Conservation (phyloP, 2,329 filamentous ascomycete species). For the Malbranchea zuffiana region DNA sequence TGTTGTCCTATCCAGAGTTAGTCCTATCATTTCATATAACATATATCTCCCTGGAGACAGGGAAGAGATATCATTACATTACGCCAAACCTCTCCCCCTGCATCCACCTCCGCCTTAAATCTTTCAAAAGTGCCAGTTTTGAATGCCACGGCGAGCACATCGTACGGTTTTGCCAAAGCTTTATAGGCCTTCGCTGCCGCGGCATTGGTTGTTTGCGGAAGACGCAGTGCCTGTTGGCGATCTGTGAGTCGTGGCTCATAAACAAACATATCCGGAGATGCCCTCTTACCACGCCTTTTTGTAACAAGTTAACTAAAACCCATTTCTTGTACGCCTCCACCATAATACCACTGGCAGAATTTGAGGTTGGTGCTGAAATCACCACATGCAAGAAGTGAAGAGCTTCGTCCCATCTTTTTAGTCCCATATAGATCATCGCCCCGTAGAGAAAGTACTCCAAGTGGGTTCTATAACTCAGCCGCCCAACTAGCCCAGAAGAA, state of each 20-base stretch:
- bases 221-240: constrained; percentile 30
- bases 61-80: constrained; percentile 33
- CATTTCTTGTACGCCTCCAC: constrained; percentile 87
- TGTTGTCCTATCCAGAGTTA: constrained; percentile 50
- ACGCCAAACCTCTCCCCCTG: constrained; percentile 50
- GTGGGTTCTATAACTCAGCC: constrained; percentile 31
- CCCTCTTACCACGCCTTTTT: constrained; percentile 47
- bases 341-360: constrained; percentile 63
- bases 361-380: constrained; percentile 55
- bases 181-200: constrained; percentile 48
- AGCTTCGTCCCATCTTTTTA: constrained; percentile 53
- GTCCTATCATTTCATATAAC: constrained; percentile 14
- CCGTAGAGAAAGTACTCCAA: constrained; percentile 57
- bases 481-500: constrained; percentile 30
- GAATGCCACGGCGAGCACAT: constrained; percentile 59
- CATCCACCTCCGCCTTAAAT: constrained; percentile 54
- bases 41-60: background rate
- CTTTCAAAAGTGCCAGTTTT: constrained; percentile 46
- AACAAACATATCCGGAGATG: background rate
- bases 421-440: constrained; percentile 53
- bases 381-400: constrained; percentile 52
- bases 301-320: constrained; percentile 64
- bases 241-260: constrained; percentile 8
- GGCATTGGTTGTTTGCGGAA: constrained; percentile 39
- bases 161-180: constrained; percentile 57